Percentiles rank a stretch among this genome's conserved stretches.
Evolutionary conservation across 2,329 filamentous ascomycete genomes (phyloP).

Genomic region (Hansfordia pulvinata): DNA sequence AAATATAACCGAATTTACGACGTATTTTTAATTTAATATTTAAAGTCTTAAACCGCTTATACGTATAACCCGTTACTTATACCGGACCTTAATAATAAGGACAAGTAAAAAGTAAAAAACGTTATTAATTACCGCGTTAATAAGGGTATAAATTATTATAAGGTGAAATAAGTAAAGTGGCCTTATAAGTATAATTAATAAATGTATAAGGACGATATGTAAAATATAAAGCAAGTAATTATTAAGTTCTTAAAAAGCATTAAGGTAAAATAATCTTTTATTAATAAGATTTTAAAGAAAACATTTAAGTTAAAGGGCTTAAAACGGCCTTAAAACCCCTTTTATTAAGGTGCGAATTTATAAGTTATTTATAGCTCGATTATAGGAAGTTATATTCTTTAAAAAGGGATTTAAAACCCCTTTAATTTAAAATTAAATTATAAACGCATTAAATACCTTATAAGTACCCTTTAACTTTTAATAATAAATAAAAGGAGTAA

Average conservation of each 20-base stretch:
- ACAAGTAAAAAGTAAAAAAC: conserved; percentile 2
- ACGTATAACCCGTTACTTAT: neutral
- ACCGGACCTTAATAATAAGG: neutral
- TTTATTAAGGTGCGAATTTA: too few species aligned
- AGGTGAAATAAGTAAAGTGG: conserved; percentile 2
- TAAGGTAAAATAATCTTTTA: too few species aligned
- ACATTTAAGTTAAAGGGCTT: too few species aligned
- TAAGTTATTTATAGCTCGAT: too few species aligned
- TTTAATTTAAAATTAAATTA: too few species aligned
- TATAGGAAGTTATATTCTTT: too few species aligned
- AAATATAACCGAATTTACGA: neutral
- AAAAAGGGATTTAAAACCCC: too few species aligned
- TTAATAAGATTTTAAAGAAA: too few species aligned
- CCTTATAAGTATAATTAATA: conserved; percentile 1
- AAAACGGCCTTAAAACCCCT: too few species aligned
- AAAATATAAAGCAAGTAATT: neutral
- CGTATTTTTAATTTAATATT: neutral
- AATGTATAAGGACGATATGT: neutral
- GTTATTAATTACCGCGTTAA: neutral
- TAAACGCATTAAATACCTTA: too few species aligned
- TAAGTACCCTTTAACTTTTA: too few species aligned
- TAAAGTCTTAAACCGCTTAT: conserved; percentile 1
- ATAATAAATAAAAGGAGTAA: too few species aligned
- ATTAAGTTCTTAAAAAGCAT: neutral
- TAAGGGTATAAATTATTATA: neutral